phyloP scores from a whole-genome alignment of 345 rosid genomes.

The Balakata baccata region DNA sequence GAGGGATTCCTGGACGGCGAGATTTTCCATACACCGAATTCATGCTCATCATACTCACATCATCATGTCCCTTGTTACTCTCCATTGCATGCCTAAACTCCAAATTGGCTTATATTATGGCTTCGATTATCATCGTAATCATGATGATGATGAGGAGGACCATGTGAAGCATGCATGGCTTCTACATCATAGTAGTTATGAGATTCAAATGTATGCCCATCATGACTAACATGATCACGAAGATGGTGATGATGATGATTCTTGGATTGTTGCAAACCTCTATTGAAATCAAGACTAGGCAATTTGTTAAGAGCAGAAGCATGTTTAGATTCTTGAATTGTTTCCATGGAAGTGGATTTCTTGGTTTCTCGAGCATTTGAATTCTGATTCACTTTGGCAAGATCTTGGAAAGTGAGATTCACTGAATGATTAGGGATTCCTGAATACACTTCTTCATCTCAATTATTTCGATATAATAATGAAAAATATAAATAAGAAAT shows the following conservation, averaged over 20 bases:
- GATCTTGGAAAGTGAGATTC: slow-evolving; percentile 60
- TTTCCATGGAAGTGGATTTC: slow-evolving; percentile 14
- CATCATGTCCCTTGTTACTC: slow-evolving; percentile 30
- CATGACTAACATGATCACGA: not conserved
- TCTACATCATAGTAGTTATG: not conserved
- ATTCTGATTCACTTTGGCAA: slow-evolving; percentile 28
- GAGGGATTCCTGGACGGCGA: slow-evolving; percentile 63
- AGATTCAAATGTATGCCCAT: not conserved
- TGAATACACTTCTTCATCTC: too few species aligned
- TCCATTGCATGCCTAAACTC: slow-evolving; percentile 4
- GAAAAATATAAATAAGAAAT: too few species aligned
- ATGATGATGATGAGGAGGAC: not conserved
- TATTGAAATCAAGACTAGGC: slow-evolving; percentile 49
- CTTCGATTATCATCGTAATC: not conserved
- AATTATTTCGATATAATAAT: too few species aligned
- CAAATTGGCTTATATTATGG: not conserved
- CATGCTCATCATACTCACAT: slow-evolving; percentile 35
- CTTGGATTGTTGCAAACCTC: slow-evolving; percentile 31
- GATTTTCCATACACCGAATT: slow-evolving; percentile 25
- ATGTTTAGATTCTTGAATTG: slow-evolving; percentile 29
- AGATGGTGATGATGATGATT: slow-evolving; percentile 5
- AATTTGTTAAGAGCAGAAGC: slow-evolving; percentile 19
- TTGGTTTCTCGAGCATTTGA: slow-evolving; percentile 6
- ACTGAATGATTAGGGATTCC: slow-evolving; percentile 72
- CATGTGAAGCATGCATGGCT: not conserved